Evolutionary conservation across 2,329 filamentous ascomycete species (phyloP), one percentile per base, ranked within the genome.

Genomic region (Hirsutella thompsonii): DNA sequence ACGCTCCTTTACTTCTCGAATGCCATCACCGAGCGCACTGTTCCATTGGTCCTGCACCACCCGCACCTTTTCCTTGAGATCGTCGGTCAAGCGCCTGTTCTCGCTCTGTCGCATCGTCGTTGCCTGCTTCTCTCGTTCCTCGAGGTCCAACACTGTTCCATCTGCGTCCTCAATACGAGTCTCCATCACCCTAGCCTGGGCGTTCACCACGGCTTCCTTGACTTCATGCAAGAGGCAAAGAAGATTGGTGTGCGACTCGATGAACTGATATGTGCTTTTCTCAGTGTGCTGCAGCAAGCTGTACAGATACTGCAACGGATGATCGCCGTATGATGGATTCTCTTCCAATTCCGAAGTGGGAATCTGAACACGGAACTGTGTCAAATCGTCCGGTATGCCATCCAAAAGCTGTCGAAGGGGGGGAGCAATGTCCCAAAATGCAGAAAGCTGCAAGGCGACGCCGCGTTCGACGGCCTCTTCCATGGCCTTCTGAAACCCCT

Each of bases 341-440:
- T 96, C 92, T 3, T 81, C 78, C 49, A 81, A 83, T 60, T 98
- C 92, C 16, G 76, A 68, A 0, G 72, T 57, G 0, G 92, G 89
- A 36, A 96, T 88, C 51, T 83, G 75, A 37, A 94, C 74, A 19
- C 76, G 68, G 60, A 94, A 88, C 5, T 60, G 63, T 8, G 61
- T 58, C 10, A 78, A 60, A 35, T 70, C 62, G 1, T 62, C 57
- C 0, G 88, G 89, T 19, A 95, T 80, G 52, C 83, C 83, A 44
- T 94, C 84, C 10, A 94, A 72, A 37, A 96, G 68, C 14, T 79
- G 72, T 20, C 82, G 71, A 0, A 98, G 71, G 3, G 81, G 79
- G 3, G 92, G 92, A 2, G 89, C 90, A 52, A 96, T 94, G 55
- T 98, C 92, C 92, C 92, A 98, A 59, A 96, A 98, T 0, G 90